Conservation (phyloP, 768 basidiomycete species). For the Cubamyces sp. region DNA sequence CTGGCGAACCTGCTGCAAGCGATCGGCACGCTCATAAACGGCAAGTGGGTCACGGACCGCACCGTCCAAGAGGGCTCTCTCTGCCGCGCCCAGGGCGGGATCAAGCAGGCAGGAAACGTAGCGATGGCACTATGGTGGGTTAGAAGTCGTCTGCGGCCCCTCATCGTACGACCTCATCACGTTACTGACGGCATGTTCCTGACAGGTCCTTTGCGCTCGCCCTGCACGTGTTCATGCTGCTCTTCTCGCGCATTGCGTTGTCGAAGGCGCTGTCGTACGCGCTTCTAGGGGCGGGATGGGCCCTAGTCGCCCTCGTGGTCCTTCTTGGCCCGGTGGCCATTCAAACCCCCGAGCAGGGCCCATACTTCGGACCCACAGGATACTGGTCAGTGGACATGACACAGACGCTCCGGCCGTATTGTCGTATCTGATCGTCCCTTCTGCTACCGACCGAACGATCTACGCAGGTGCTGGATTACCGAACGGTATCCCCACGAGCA, state of each 20-base stretch:
- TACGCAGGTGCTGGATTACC: conserved; percentile 49
- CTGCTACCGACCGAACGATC: too few species aligned
- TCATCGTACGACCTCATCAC: too few species aligned
- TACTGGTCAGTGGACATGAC: conserved; percentile 38
- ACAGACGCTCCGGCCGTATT: background rate
- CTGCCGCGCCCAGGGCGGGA: conserved; percentile 39
- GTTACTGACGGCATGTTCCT: background rate
- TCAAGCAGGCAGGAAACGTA: conserved; percentile 49
- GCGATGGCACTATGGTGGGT: conserved; percentile 47
- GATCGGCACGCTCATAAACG: conserved; percentile 38
- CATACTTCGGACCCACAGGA: conserved; percentile 50
- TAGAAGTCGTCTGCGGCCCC: conserved; percentile 30
- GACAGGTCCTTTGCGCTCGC: conserved; percentile 39
- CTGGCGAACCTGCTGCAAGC: conserved; percentile 39
- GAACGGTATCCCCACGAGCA: conserved; percentile 43
- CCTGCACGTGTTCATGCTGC: conserved; percentile 40
- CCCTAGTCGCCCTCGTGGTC: conserved; percentile 38
- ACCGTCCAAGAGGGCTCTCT: conserved; percentile 30
- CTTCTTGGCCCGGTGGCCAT: conserved; percentile 43
- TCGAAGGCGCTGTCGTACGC: conserved; percentile 29
- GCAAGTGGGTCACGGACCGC: conserved; percentile 35
- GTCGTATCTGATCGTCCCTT: too few species aligned
- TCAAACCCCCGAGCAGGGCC: conserved; percentile 38
- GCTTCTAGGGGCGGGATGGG: conserved; percentile 42
- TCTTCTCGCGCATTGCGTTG: conserved; percentile 38